Conservation (phyloP, 208 protist genomes). For the Lotmaria passim region DNA sequence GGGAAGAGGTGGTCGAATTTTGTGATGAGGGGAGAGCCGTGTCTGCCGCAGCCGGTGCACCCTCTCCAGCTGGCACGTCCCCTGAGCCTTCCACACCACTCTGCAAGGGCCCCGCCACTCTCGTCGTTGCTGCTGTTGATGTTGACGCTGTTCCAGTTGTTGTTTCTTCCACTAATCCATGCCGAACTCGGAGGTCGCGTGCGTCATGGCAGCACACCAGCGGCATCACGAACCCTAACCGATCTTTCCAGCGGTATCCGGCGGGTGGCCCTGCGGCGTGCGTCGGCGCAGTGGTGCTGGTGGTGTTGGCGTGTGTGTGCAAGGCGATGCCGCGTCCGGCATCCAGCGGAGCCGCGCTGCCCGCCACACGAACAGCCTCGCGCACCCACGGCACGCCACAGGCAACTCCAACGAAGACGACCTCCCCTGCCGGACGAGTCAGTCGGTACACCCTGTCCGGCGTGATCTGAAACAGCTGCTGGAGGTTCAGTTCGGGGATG, state of each 20-base stretch:
- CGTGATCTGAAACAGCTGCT: slow-evolving; percentile 16
- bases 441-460: slow-evolving; percentile 23
- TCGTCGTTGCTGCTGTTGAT: background rate
- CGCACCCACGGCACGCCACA: slow-evolving; percentile 61
- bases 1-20: no score
- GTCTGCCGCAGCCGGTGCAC: no score
- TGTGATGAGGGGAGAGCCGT: no score
- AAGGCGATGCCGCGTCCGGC: background rate
- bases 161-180: slow-evolving; percentile 15
- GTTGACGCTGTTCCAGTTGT: background rate
- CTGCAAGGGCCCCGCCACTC: background rate
- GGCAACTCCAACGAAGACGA: slow-evolving; percentile 62
- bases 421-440: slow-evolving; percentile 1
- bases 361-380: background rate
- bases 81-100: background rate
- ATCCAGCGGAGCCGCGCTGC: background rate
- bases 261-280: background rate
- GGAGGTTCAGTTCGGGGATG: slow-evolving; percentile 11
- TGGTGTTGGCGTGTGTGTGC: background rate
- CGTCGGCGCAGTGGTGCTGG: background rate
- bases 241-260: slow-evolving; percentile 33
- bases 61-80: background rate
- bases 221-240: slow-evolving; percentile 14
- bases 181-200: slow-evolving; percentile 19
- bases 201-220: slow-evolving; percentile 39